phyloP scores from a whole-genome alignment of 495 filamentous ascomycete species.

The Aspergillus incahuasiensis region DNA sequence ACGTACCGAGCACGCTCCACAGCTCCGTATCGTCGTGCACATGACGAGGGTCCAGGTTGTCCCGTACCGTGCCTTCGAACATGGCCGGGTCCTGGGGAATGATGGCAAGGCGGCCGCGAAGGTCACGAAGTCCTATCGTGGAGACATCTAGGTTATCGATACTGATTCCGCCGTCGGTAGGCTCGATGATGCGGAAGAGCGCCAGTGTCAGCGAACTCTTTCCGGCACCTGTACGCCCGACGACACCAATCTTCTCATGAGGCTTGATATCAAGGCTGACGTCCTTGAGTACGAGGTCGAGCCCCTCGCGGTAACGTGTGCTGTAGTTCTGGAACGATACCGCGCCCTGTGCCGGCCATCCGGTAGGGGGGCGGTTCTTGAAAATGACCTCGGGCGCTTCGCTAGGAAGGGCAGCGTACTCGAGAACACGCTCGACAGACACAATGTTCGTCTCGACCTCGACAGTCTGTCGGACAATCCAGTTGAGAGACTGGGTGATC shows the following conservation, averaged over 20 bases:
- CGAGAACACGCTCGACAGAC: slow-evolving; percentile 94
- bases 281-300: slow-evolving; percentile 90
- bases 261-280: slow-evolving; percentile 88
- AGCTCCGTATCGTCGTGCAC: slow-evolving; percentile 97
- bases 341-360: slow-evolving; percentile 88
- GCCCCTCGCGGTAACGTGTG: slow-evolving; percentile 80
- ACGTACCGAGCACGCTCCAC: slow-evolving; percentile 90
- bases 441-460: slow-evolving; percentile 99
- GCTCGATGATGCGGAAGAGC: slow-evolving; percentile 94
- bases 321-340: slow-evolving; percentile 93
- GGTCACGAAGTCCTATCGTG: slow-evolving; percentile 82
- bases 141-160: slow-evolving; percentile 89
- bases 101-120: slow-evolving; percentile 88
- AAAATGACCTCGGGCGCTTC: slow-evolving; percentile 94
- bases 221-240: slow-evolving; percentile 92
- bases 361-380: slow-evolving; percentile 75
- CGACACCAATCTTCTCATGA: slow-evolving; percentile 96
- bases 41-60: slow-evolving; percentile 93
- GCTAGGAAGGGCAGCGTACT: slow-evolving; percentile 89
- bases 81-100: slow-evolving; percentile 98
- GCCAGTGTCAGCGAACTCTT: slow-evolving; percentile 94
- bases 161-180: slow-evolving; percentile 68
- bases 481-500: slow-evolving; percentile 98
- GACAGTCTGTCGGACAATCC: slow-evolving; percentile 98
- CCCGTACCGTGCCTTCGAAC: slow-evolving; percentile 92